Percentiles rank a stretch among this genome's conserved stretches.
Conservation (phyloP, 441 rosid genomes). For the Mallotus repandus region DNA sequence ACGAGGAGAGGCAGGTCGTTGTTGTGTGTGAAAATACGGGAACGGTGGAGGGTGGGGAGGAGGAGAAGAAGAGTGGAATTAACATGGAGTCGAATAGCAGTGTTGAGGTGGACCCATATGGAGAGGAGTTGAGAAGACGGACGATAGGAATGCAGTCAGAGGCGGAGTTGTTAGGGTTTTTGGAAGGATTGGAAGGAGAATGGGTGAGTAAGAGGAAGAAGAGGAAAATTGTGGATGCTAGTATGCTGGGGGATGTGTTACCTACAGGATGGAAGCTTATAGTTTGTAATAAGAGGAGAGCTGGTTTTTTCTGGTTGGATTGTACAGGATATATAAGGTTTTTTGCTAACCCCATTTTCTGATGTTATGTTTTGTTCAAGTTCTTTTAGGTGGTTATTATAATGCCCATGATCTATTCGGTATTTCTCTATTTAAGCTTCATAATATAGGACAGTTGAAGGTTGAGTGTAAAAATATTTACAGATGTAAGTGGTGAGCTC, state of each 20-base stretch:
- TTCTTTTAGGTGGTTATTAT: neutral
- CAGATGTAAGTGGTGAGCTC: neutral
- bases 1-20: constrained; percentile 14
- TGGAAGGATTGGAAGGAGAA: constrained; percentile 59
- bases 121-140: constrained; percentile 51
- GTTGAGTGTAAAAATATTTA: neutral
- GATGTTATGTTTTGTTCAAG: neutral
- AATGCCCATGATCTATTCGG: no score
- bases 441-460: neutral
- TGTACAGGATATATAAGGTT: constrained; percentile 74
- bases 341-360: constrained; percentile 6
- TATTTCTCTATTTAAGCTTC: neutral
- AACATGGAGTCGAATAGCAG: constrained; percentile 35
- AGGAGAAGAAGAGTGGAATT: constrained; percentile 32
- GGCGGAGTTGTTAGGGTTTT: constrained; percentile 51
- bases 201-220: constrained; percentile 71
- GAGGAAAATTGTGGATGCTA: constrained; percentile 68
- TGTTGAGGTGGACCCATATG: constrained; percentile 44
- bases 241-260: constrained; percentile 45
- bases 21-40: constrained; percentile 9
- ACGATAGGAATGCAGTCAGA: constrained; percentile 49
- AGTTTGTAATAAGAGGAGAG: constrained; percentile 58
- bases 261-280: constrained; percentile 72
- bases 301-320: constrained; percentile 47
- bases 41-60: constrained; percentile 18